These are phyloP conservation scores for Exophiala calicioides DNA, from an alignment of 2,329 filamentous ascomycete species.

Conservation along the genomic window DNA sequence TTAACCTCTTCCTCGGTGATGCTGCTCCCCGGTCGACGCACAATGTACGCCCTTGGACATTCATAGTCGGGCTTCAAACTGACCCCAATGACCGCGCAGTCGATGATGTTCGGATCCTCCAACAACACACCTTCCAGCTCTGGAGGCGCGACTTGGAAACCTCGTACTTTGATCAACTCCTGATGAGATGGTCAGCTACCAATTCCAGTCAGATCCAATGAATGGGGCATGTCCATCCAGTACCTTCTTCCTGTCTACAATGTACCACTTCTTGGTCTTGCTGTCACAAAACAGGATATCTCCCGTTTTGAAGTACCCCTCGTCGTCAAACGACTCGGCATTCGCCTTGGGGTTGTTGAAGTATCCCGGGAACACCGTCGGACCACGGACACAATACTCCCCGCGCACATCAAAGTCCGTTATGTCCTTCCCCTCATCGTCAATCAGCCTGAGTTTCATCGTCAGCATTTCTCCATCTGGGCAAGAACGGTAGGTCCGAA, in stretches of 20 bases:
- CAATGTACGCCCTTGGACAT: constrained; percentile 45
- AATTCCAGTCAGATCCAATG: not conserved
- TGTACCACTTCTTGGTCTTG: constrained; percentile 69
- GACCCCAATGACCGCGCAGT: constrained; percentile 50
- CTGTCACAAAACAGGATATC: constrained; percentile 63
- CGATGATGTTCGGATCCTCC: constrained; percentile 45
- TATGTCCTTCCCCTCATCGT: constrained; percentile 58
- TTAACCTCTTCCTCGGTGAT: constrained; percentile 43
- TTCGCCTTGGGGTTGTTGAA: constrained; percentile 40
- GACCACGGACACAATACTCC: constrained; percentile 45
- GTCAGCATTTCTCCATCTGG: too few relatives aligned
- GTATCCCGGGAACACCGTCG: constrained; percentile 41
- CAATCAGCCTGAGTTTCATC: too few relatives aligned
- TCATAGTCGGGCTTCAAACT: constrained; percentile 31
- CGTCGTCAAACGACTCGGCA: constrained; percentile 39
- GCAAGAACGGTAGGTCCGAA: too few relatives aligned
- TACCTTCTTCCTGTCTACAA: constrained; percentile 29
- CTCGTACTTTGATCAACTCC: constrained; percentile 28
- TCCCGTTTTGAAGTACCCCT: constrained; percentile 59
- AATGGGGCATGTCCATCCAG: constrained; percentile 32
- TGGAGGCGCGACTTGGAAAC: constrained; percentile 51
- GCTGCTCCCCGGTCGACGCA: constrained; percentile 32
- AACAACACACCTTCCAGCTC: constrained; percentile 49
- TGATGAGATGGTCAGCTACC: not conserved
- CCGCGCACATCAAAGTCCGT: constrained; percentile 52